phyloP scores from a whole-genome alignment of 2,329 filamentous ascomycete genomes.

The Penicillium freii region DNA sequence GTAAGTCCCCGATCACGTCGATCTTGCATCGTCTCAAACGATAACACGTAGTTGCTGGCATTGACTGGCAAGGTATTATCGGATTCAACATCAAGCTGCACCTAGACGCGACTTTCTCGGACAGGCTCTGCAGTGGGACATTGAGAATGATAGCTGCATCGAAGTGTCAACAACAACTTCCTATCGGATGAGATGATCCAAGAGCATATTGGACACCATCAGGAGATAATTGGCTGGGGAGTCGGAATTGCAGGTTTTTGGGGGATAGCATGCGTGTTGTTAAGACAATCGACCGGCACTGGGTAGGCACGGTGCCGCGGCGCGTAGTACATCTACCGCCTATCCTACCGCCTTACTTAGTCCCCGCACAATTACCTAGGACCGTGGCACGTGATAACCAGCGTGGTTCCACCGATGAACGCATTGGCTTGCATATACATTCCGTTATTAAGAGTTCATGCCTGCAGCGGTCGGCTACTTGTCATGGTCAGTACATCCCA shows the following conservation, averaged over 20 bases:
- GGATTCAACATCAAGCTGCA: not conserved
- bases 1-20: too few species aligned
- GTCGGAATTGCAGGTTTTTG: not conserved
- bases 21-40: not conserved
- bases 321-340: not conserved
- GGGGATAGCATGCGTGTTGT: not conserved
- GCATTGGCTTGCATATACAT: constrained; percentile 20
- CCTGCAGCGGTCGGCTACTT: not conserved
- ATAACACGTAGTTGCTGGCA: not conserved
- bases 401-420: constrained; percentile 24
- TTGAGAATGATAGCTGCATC: not conserved
- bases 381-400: constrained; percentile 21
- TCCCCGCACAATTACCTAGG: not conserved
- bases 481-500: constrained; percentile 12
- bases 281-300: too few species aligned
- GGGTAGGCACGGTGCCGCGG: not conserved
- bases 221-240: not conserved
- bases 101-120: not conserved
- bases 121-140: not conserved
- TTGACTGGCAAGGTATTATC: not conserved
- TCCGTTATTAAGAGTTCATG: constrained; percentile 15
- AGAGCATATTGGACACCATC: not conserved
- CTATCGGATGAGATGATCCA: constrained; percentile 8
- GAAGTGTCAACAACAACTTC: not conserved
- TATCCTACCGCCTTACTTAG: not conserved